phyloP scores from a whole-genome alignment of 1,284 basidiomycete species.

The Salmacisia buchloeana region DNA sequence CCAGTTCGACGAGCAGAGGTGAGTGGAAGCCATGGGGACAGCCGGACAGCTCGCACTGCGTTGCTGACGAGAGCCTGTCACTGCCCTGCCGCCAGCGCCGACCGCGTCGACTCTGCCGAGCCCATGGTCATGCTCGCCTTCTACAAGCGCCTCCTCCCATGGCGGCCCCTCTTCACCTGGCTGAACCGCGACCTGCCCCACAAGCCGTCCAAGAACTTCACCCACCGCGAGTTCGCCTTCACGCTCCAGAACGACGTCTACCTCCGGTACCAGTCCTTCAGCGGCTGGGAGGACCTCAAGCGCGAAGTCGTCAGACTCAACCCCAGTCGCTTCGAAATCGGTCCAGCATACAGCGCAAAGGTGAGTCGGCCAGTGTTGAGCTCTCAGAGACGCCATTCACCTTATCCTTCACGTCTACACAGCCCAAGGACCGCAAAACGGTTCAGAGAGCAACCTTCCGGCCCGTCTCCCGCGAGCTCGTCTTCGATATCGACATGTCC shows the following conservation, averaged over 20 bases:
- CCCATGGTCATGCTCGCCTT: slow-evolving; percentile 75
- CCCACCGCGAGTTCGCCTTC: slow-evolving; percentile 89
- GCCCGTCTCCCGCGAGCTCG: slow-evolving; percentile 81
- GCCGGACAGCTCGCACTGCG: not conserved
- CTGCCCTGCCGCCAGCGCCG: slow-evolving; percentile 40
- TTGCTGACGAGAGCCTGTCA: not conserved
- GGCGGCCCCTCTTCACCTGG: slow-evolving; percentile 89
- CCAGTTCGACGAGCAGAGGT: slow-evolving; percentile 5
- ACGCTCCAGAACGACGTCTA: slow-evolving; percentile 87
- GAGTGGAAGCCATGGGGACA: not conserved
- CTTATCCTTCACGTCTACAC: slow-evolving; percentile 9
- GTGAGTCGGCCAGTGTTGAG: slow-evolving; percentile 55
- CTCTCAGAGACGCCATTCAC: not conserved
- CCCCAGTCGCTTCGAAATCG: slow-evolving; percentile 80
- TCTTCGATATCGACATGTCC: slow-evolving; percentile 99
- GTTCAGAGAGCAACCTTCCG: slow-evolving; percentile 69
- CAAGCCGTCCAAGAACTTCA: slow-evolving; percentile 57
- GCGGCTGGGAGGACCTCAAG: slow-evolving; percentile 79
- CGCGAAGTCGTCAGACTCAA: slow-evolving; percentile 59
- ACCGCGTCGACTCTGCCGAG: slow-evolving; percentile 54
- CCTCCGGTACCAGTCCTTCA: slow-evolving; percentile 86
- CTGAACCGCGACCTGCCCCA: slow-evolving; percentile 72
- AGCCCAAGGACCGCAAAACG: slow-evolving; percentile 88
- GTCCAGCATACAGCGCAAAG: slow-evolving; percentile 81
- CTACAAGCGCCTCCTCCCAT: slow-evolving; percentile 87